These are phyloP conservation scores for Buddleja alternifolia DNA, from an alignment of 257 asterid species.

Conservation along the genomic window DNA sequence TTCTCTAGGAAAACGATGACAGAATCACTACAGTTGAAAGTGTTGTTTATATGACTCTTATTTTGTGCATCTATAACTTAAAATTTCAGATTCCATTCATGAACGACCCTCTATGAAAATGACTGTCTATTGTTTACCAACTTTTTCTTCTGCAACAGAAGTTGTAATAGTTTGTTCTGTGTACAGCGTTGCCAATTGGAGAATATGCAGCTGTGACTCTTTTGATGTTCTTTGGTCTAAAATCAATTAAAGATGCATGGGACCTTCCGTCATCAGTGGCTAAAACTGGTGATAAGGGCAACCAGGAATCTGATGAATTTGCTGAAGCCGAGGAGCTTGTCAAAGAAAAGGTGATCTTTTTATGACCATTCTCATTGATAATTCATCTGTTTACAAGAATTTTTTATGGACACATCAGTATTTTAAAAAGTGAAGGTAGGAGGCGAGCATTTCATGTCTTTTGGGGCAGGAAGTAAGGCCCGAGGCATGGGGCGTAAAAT, in stretches of 20 bases:
- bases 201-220: slow-evolving; percentile 95
- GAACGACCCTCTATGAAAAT: too few relatives aligned
- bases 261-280: slow-evolving; percentile 66
- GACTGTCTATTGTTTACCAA: too few relatives aligned
- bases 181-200: slow-evolving; percentile 89
- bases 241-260: slow-evolving; percentile 97
- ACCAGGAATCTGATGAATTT: slow-evolving; percentile 75
- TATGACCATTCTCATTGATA: too few relatives aligned
- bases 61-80: too few relatives aligned
- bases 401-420: background rate
- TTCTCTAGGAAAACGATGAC: background rate
- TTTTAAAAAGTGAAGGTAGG: too few relatives aligned
- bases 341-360: slow-evolving; percentile 65
- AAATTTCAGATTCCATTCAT: too few relatives aligned
- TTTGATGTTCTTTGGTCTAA: slow-evolving; percentile 91
- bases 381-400: background rate
- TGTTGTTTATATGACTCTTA: too few relatives aligned
- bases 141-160: slow-evolving; percentile 9
- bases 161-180: slow-evolving; percentile 28
- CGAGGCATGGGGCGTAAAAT: too few relatives aligned
- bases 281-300: slow-evolving; percentile 58
- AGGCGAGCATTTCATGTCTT: too few relatives aligned
- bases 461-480: too few relatives aligned
- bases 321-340: slow-evolving; percentile 98
- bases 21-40: too few relatives aligned